Conservation (phyloP, 352 stramenopile species). For the Blastocystis sp. region DNA sequence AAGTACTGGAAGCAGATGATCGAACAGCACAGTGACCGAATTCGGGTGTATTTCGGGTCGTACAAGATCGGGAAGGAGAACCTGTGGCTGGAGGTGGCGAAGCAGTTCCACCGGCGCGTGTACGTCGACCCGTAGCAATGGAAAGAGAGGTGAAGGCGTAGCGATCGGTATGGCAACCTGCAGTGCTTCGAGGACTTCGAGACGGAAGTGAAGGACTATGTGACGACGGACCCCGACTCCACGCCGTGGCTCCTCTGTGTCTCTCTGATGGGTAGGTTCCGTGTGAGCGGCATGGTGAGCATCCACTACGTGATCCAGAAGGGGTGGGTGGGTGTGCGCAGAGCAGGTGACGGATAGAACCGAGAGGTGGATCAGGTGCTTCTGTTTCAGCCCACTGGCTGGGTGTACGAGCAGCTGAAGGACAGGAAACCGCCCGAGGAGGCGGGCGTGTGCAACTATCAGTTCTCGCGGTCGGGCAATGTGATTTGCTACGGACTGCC, state of each 20-base stretch:
- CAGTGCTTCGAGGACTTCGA: conserved; percentile 40
- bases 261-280: not conserved
- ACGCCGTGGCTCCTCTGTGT: not conserved
- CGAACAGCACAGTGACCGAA: not conserved
- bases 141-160: not conserved
- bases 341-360: not conserved
- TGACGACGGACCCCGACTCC: not conserved
- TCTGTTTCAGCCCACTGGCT: conserved; percentile 14
- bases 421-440: conserved; percentile 34
- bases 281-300: not conserved
- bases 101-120: not conserved
- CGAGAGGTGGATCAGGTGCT: not conserved
- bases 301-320: not conserved
- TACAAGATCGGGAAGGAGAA: conserved; percentile 61
- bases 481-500: conserved; percentile 16
- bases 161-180: not conserved
- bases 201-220: not conserved
- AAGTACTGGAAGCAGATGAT: not conserved
- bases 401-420: not conserved
- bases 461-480: conserved; percentile 13
- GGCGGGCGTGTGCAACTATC: conserved; percentile 12
- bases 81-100: conserved; percentile 21
- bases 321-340: not conserved
- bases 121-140: conserved; percentile 21
- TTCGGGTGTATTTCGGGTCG: not conserved